phyloP scores from a whole-genome alignment of 305 asterid genomes.

The Withania somnifera region DNA sequence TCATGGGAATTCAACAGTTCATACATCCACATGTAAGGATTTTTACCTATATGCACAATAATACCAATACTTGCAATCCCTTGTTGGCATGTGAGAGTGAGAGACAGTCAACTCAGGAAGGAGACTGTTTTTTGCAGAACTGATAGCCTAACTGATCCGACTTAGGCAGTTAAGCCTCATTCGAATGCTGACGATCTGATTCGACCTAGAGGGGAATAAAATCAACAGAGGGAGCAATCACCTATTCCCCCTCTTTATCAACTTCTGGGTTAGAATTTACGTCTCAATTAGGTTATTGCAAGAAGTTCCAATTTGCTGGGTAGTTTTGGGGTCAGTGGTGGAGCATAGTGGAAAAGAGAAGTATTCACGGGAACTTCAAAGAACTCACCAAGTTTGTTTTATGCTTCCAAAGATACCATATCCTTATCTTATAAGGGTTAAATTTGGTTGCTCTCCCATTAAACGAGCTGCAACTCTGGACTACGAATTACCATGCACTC shows the following conservation, averaged over 20 bases:
- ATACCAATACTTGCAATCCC: not conserved
- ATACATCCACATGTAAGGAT: not conserved
- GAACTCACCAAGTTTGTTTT: not conserved
- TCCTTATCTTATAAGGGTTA: no score
- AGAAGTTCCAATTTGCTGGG: not conserved
- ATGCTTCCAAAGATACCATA: not conserved
- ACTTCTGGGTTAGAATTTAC: not conserved
- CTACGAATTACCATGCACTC: not conserved
- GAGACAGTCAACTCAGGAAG: not conserved
- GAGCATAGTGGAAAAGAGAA: not conserved
- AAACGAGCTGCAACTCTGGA: not conserved
- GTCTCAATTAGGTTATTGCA: not conserved
- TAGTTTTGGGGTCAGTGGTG: not conserved
- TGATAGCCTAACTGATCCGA: not conserved
- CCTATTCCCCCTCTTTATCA: not conserved
- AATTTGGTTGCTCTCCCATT: not conserved
- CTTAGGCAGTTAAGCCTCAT: not conserved
- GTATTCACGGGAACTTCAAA: not conserved
- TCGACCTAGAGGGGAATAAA: not conserved
- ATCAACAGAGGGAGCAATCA: not conserved
- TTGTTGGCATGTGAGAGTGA: not conserved
- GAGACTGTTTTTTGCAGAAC: not conserved
- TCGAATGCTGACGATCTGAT: not conserved
- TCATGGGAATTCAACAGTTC: not conserved
- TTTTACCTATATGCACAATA: not conserved